Evolutionary conservation across 176 grass and related monocot species (phyloP), one percentile per base, ranked within the genome.

Genomic region (Raddia guianensis): DNA sequence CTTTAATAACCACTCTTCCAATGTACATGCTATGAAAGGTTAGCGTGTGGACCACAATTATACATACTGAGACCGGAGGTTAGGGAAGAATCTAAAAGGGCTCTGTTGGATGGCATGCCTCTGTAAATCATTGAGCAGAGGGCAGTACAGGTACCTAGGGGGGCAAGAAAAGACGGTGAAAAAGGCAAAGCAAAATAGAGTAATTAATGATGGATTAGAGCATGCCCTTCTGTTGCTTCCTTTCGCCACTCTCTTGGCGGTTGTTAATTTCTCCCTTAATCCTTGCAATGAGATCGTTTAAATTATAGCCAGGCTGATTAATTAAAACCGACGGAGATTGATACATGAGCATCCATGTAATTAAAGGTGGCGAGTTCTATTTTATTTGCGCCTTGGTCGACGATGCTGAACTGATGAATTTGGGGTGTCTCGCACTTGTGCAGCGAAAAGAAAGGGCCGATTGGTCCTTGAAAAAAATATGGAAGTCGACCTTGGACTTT

Each of bases 301-400:
- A 72, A 73, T 86, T 68, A 86, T 86, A 73, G 73, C 75, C 48
- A 66, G 59, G 14, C 34, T 8, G 50, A 72, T 72, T 64, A 60
- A 64, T 79, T 72, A 79, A 66, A 73, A 8, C 54, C 35, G 33
- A 15, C 6, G 33, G 3, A 13, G n/a, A 72, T 21, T 44, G 7
- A 71, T 67, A 62, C 61, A 46, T 49, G 27, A 40, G 72, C 63
- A 37, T 68, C 10, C 43, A 12, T 73, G 60, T 40, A 66, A 40
- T 40, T 40, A 2, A 58, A 58, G 59, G 68, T 33, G 81, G 60
- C 71, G 46, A 33, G 15, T 50, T 78, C 3, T 70, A 35, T 79
- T 79, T 71, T 72, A 71, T 56, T 64, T 56, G 57, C 10, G 12
- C 35, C 47, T 58, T 44, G 49, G 55, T n/a, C n/a, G 65, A 56